These are phyloP conservation scores for Vaccinium myrtillus DNA, from an alignment of 148 eudicot species.

Conservation along the genomic window DNA sequence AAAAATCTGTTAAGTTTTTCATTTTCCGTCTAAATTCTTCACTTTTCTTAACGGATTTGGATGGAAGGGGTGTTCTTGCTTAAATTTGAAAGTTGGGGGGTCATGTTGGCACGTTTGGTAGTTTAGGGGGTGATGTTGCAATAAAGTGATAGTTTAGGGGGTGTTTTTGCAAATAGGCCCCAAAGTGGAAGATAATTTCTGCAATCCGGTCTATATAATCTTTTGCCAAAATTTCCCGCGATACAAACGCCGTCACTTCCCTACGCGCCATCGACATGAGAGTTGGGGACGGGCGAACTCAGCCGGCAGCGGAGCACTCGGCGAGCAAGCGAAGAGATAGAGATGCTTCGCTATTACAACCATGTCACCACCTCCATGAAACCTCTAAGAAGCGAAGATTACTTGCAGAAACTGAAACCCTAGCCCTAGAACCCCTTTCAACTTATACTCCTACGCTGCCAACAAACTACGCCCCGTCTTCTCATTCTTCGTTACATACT, in stretches of 20 bases:
- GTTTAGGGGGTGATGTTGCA: too few species aligned
- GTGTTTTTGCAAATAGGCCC: too few species aligned
- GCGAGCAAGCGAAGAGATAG: background rate
- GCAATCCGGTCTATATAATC: too few species aligned
- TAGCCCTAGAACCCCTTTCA: slow-evolving; percentile 15
- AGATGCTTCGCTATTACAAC: background rate
- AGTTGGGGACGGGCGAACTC: background rate
- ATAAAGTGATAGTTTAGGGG: too few species aligned
- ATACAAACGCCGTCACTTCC: background rate
- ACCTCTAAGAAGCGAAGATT: slow-evolving; percentile 28
- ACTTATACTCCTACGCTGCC: slow-evolving; percentile 2
- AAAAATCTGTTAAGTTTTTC: too few species aligned
- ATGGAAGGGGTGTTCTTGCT: too few species aligned
- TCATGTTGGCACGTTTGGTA: too few species aligned
- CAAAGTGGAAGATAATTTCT: too few species aligned
- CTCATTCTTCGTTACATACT: slow-evolving; percentile 22
- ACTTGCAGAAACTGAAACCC: slow-evolving; percentile 21
- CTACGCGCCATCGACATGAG: slow-evolving; percentile 7
- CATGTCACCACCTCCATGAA: background rate
- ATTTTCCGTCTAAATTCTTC: too few species aligned
- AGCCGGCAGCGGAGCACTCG: background rate
- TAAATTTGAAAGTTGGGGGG: too few species aligned
- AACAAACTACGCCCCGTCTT: background rate
- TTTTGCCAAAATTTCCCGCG: too few species aligned
- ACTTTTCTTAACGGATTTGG: too few species aligned